A percentile compares a stretch with the other conserved stretches of the same genome.
Conservation (phyloP, 2,329 filamentous ascomycete species). For the Kalmusia sp. region DNA sequence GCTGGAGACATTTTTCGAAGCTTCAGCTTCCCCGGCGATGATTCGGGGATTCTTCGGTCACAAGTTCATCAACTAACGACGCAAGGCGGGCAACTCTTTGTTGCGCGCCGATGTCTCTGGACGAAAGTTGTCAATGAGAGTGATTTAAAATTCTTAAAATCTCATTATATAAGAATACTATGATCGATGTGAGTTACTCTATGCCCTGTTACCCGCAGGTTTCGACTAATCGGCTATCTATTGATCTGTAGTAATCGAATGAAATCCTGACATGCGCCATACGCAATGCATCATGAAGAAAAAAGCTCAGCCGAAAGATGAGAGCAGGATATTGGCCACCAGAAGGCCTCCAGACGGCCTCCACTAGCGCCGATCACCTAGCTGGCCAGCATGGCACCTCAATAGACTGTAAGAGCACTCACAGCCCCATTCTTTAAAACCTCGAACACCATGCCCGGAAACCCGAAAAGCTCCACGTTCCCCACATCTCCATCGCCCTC, state of each 20-base stretch:
- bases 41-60: constrained; percentile 8
- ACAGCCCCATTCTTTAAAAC: constrained; percentile 92
- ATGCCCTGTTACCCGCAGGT: too few species aligned
- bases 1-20: constrained; percentile 15
- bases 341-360: too few species aligned
- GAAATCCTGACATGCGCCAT: not conserved
- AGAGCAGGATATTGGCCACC: not conserved
- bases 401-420: constrained; percentile 89
- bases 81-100: too few species aligned
- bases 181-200: not conserved
- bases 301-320: not conserved
- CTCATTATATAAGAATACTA: too few species aligned
- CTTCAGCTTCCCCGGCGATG: constrained; percentile 6
- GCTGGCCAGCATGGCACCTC: constrained; percentile 27
- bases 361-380: too few species aligned
- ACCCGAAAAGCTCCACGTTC: constrained; percentile 88
- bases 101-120: too few species aligned
- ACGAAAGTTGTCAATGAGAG: too few species aligned
- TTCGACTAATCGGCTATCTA: not conserved
- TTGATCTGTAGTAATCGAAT: not conserved
- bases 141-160: too few species aligned
- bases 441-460: constrained; percentile 93
- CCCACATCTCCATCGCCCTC: constrained; percentile 61
- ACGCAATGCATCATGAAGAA: not conserved
- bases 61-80: too few species aligned